A percentile compares a stretch with the other conserved stretches of the same genome.
phyloP scores from a whole-genome alignment of 164 flowering plant genomes.

The Aristolochia fimbriata region DNA sequence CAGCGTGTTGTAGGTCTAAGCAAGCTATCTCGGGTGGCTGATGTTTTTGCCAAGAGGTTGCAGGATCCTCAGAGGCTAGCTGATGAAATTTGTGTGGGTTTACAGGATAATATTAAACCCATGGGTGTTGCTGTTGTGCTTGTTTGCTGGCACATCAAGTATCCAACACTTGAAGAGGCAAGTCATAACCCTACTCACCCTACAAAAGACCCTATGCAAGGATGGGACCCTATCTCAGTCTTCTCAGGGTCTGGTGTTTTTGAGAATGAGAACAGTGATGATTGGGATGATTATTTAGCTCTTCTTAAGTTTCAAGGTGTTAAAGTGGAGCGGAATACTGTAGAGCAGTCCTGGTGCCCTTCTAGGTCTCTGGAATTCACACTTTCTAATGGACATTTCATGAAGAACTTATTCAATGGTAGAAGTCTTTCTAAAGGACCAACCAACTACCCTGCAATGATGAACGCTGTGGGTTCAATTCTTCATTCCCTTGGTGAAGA shows the following conservation, averaged over 20 bases:
- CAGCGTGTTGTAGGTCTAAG: conserved; percentile 82
- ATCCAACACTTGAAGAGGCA: conserved; percentile 29
- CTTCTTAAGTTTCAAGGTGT: conserved; percentile 60
- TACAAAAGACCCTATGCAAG: conserved; percentile 22
- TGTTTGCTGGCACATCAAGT: conserved; percentile 69
- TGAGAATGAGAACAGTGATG: conserved; percentile 36
- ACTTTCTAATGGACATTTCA: conserved; percentile 18
- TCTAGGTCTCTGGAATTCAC: conserved; percentile 19
- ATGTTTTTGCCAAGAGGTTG: conserved; percentile 82
- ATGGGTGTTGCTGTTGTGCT: conserved; percentile 80
- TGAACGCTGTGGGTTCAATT: conserved; percentile 53
- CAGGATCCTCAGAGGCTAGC: conserved; percentile 86
- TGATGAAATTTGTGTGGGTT: conserved; percentile 62
- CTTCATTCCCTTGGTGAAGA: conserved; percentile 73
- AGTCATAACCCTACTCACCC: conserved; percentile 24
- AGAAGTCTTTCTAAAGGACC: conserved; percentile 19
- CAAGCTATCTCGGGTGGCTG: conserved; percentile 84
- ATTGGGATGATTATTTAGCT: conserved; percentile 65
- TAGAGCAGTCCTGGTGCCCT: conserved; percentile 60
- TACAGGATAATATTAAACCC: conserved; percentile 65
- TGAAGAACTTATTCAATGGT: conserved; percentile 10
- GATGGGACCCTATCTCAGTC: conserved; percentile 37
- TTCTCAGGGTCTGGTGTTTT: conserved; percentile 73
- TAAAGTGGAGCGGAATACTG: conserved; percentile 18
- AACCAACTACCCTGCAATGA: conserved; percentile 34